Conservation (phyloP, 768 basidiomycete species). For the Arthromyces matolae region DNA sequence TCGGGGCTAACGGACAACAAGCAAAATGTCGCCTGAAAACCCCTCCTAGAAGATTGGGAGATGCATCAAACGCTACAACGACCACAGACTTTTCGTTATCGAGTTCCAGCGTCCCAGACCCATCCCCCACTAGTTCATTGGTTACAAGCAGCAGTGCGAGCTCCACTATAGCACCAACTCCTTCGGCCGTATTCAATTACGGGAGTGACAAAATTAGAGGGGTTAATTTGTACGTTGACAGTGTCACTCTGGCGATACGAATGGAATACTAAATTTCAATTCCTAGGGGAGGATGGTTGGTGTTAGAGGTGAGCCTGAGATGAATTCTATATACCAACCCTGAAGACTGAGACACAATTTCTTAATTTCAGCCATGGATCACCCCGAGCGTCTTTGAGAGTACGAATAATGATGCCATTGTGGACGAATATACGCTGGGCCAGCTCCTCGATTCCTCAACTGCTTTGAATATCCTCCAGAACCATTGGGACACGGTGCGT, state of each 20-base stretch:
- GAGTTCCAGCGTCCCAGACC: conserved; percentile 2
- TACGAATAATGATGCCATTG: conserved; percentile 50
- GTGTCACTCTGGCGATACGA: background rate
- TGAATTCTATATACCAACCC: background rate
- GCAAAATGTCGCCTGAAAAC: conserved; percentile 24
- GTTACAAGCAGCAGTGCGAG: conserved; percentile 1
- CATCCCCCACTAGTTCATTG: conserved; percentile 2
- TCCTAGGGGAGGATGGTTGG: conserved; percentile 58
- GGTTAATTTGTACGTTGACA: conserved; percentile 54
- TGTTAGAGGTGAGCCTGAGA: conserved; percentile 44
- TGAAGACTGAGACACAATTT: background rate
- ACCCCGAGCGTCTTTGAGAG: conserved; percentile 69
- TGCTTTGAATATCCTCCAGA: conserved; percentile 40
- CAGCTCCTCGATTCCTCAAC: conserved; percentile 42
- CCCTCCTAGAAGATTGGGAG: background rate
- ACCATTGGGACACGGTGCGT: conserved; percentile 55
- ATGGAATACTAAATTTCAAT: background rate
- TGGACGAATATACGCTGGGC: conserved; percentile 65
- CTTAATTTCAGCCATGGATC: conserved; percentile 72
- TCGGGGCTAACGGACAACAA: too few relatives aligned
- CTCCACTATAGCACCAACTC: conserved; percentile 18
- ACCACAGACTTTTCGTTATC: conserved; percentile 1
- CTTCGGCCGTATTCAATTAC: conserved; percentile 42
- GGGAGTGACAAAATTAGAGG: conserved; percentile 46
- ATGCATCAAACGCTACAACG: conserved; percentile 3